These are phyloP conservation scores for Syncephalastrum monosporum DNA, from an alignment of 371 early-diverging fungal species.

Conservation along the genomic window DNA sequence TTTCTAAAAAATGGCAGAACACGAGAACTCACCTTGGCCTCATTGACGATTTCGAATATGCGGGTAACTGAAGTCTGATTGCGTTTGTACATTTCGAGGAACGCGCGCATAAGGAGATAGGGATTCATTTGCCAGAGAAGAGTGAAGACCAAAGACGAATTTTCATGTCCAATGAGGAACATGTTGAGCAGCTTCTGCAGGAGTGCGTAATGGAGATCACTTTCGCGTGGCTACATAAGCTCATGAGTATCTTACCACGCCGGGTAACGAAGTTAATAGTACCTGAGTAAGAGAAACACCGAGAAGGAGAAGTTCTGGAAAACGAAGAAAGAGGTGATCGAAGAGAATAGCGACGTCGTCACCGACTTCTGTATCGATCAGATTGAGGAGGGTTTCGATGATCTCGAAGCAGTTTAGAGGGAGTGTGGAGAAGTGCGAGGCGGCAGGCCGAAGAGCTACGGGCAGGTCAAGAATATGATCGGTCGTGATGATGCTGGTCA, in stretches of 20 bases:
- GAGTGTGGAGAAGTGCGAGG: slow-evolving; percentile 51
- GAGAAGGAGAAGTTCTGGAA: slow-evolving; percentile 77
- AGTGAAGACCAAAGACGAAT: slow-evolving; percentile 71
- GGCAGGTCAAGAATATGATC: slow-evolving; percentile 50
- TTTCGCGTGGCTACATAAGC: slow-evolving; percentile 51
- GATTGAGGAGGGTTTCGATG: slow-evolving; percentile 58
- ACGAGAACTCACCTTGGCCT: slow-evolving; percentile 62
- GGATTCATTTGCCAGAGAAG: slow-evolving; percentile 73
- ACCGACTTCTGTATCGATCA: slow-evolving; percentile 58
- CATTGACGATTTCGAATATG: slow-evolving; percentile 80
- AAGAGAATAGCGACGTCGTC: slow-evolving; percentile 67
- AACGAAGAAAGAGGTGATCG: slow-evolving; percentile 62
- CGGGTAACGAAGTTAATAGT: background rate
- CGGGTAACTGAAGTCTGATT: slow-evolving; percentile 72
- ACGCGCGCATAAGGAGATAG: slow-evolving; percentile 60
- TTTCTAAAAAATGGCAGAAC: background rate
- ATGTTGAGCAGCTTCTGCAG: slow-evolving; percentile 64
- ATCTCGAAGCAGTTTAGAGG: slow-evolving; percentile 78
- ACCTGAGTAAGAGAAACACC: slow-evolving; percentile 71
- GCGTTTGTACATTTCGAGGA: slow-evolving; percentile 74
- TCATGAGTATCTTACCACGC: background rate
- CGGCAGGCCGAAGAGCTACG: slow-evolving; percentile 45
- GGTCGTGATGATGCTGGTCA: slow-evolving; percentile 46
- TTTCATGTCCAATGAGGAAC: slow-evolving; percentile 74
- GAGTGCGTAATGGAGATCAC: slow-evolving; percentile 65